Conservation (phyloP, 1,284 basidiomycete species). For the Schizophyllum commune region DNA sequence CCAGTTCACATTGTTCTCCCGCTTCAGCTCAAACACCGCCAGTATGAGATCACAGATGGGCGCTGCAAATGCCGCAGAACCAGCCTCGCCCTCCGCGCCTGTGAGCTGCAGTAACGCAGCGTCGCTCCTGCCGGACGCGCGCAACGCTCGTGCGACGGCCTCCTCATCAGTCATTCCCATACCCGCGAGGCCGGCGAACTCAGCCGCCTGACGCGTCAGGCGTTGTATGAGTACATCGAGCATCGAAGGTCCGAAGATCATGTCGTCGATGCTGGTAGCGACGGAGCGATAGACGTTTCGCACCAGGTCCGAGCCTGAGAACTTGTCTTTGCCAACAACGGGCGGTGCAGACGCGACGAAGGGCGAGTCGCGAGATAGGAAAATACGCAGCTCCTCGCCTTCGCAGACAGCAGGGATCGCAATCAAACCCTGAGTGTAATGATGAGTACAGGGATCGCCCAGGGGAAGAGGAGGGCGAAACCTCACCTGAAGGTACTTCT, state of each 20-base stretch:
- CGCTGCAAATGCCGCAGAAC: slow-evolving; percentile 80
- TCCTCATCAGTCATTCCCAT: slow-evolving; percentile 79
- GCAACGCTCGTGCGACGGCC: slow-evolving; percentile 69
- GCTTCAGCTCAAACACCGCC: slow-evolving; percentile 90
- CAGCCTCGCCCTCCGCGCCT: slow-evolving; percentile 78
- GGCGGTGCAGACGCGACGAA: slow-evolving; percentile 52
- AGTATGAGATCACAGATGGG: slow-evolving; percentile 93
- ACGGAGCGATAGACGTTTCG: slow-evolving; percentile 83
- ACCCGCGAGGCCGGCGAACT: slow-evolving; percentile 77
- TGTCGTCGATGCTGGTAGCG: slow-evolving; percentile 88
- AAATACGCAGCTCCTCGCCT: slow-evolving; percentile 75
- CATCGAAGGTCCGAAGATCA: slow-evolving; percentile 91
- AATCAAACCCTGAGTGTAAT: slow-evolving; percentile 54
- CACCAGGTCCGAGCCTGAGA: slow-evolving; percentile 70
- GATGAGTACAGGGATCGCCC: neutral
- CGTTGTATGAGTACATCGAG: slow-evolving; percentile 88
- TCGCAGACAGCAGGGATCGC: slow-evolving; percentile 73
- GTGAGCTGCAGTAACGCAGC: slow-evolving; percentile 62
- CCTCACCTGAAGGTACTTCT: slow-evolving; percentile 83
- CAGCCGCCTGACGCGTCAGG: slow-evolving; percentile 81
- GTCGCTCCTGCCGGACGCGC: slow-evolving; percentile 61
- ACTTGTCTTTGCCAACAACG: slow-evolving; percentile 35
- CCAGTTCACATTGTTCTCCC: slow-evolving; percentile 81
- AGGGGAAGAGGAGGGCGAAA: neutral
- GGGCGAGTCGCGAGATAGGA: slow-evolving; percentile 82